phyloP scores from a whole-genome alignment of 208 protist species.

The Phytomonas sp. region DNA sequence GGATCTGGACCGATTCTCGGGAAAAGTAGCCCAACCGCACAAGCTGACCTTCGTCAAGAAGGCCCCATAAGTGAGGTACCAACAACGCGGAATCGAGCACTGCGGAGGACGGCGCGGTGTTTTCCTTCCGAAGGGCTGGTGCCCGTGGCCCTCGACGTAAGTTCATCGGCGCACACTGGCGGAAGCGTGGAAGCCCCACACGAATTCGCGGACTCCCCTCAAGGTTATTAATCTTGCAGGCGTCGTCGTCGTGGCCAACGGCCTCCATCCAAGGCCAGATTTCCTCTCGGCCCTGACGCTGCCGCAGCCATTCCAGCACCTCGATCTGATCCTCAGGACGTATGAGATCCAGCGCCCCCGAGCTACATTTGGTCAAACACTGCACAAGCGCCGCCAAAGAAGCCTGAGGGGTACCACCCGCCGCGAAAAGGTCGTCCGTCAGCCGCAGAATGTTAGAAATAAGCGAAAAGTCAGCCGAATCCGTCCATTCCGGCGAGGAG shows the following conservation, averaged over 20 bases:
- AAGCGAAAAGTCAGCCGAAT: slow-evolving; percentile 6
- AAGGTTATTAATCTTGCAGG: neutral
- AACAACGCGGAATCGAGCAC: slow-evolving; percentile 13
- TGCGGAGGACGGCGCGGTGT: neutral
- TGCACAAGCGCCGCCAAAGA: slow-evolving; percentile 18
- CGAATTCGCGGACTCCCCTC: neutral
- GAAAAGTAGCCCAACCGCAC: slow-evolving; percentile 50
- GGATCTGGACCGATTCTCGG: slow-evolving; percentile 40
- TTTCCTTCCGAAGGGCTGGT: neutral
- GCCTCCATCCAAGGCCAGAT: slow-evolving; percentile 4
- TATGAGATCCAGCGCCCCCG: slow-evolving; percentile 22
- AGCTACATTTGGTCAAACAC: slow-evolving; percentile 18
- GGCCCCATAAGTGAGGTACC: slow-evolving; percentile 34
- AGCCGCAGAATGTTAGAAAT: slow-evolving; percentile 12
- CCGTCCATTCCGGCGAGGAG: neutral
- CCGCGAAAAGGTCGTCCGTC: slow-evolving; percentile 14
- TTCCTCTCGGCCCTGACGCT: slow-evolving; percentile 15
- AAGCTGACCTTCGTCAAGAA: slow-evolving; percentile 39
- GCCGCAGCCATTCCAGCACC: slow-evolving; percentile 23
- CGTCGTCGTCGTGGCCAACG: neutral
- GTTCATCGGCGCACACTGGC: neutral
- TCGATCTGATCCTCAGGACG: slow-evolving; percentile 8
- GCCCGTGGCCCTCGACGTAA: slow-evolving; percentile 9
- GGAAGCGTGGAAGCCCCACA: neutral
- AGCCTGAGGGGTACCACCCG: slow-evolving; percentile 18